These are phyloP conservation scores for Suillus subalutaceus DNA, from an alignment of 768 basidiomycete genomes.

Conservation along the genomic window DNA sequence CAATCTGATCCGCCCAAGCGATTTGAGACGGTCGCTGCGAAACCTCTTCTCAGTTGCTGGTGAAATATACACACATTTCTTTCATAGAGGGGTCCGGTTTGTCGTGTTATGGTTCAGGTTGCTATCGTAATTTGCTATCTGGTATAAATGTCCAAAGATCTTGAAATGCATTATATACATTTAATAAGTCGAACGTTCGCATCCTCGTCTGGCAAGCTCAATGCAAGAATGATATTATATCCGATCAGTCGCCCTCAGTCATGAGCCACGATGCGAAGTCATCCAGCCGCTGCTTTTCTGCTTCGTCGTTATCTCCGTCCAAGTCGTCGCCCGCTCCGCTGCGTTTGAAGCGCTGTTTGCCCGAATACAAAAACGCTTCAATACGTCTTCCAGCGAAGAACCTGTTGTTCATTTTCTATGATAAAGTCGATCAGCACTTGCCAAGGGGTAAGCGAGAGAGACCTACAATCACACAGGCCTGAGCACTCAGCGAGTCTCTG, in stretches of 20 bases:
- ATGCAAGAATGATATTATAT: neutral
- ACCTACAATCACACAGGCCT: constrained; percentile 86
- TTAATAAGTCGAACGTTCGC: neutral
- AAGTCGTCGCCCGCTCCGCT: constrained; percentile 68
- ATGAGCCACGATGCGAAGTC: constrained; percentile 88
- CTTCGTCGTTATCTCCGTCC: constrained; percentile 68
- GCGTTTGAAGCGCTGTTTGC: constrained; percentile 80
- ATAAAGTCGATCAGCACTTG: constrained; percentile 3
- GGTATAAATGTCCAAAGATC: constrained; percentile 4
- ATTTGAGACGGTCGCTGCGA: constrained; percentile 69
- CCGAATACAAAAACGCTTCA: constrained; percentile 80
- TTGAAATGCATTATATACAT: neutral
- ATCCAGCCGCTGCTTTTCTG: constrained; percentile 83
- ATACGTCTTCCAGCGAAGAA: constrained; percentile 87
- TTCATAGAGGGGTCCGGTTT: neutral
- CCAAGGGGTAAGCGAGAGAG: neutral
- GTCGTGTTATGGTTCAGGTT: neutral
- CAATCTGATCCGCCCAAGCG: constrained; percentile 46
- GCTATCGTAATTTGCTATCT: constrained; percentile 7
- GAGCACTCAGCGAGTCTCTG: constrained; percentile 87
- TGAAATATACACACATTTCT: constrained; percentile 28
- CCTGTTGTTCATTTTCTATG: constrained; percentile 91
- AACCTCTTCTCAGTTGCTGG: constrained; percentile 76
- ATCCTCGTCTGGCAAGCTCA: neutral
- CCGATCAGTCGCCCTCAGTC: constrained; percentile 67